These are phyloP conservation scores for Tolypocladium capitatum DNA, from an alignment of 2,329 filamentous ascomycete species.

Conservation along the genomic window DNA sequence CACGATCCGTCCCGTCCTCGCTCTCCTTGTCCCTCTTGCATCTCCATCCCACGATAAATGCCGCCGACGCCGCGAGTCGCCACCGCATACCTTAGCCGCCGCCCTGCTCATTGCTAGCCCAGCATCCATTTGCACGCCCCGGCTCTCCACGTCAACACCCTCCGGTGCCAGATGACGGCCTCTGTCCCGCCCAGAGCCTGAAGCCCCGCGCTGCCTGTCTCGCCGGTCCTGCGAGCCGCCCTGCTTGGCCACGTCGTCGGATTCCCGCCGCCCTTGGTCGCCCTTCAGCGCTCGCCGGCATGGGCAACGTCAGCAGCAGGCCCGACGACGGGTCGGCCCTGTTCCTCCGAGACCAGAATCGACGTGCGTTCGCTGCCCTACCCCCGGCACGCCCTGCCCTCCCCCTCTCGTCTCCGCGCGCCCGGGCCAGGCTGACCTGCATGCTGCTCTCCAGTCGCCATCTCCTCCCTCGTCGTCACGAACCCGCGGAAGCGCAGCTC, in stretches of 20 bases:
- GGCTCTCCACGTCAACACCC: background rate
- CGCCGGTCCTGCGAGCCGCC: background rate
- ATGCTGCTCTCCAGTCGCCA: slow-evolving; percentile 50
- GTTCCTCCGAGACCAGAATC: slow-evolving; percentile 81
- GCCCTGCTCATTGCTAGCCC: slow-evolving; percentile 7
- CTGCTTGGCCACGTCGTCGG: slow-evolving; percentile 3
- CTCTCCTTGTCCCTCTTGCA: background rate
- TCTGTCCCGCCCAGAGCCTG: slow-evolving; percentile 10
- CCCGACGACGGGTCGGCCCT: slow-evolving; percentile 70
- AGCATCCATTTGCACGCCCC: slow-evolving; percentile 3
- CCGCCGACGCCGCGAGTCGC: background rate
- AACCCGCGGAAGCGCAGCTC: slow-evolving; percentile 68
- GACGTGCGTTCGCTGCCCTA: slow-evolving; percentile 48
- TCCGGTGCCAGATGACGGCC: slow-evolving; percentile 10
- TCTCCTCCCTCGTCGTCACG: slow-evolving; percentile 70
- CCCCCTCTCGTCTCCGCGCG: background rate
- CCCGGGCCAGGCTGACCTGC: slow-evolving; percentile 6
- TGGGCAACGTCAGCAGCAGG: slow-evolving; percentile 88
- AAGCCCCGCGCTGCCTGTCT: slow-evolving; percentile 13
- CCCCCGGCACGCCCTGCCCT: slow-evolving; percentile 6
- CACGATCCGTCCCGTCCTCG: background rate
- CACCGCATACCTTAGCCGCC: background rate
- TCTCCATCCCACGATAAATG: background rate
- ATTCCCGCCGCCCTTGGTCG: background rate
- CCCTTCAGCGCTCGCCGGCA: slow-evolving; percentile 30